Conservation (phyloP, 352 stramenopile species). For the Phytopythium aichiense region DNA sequence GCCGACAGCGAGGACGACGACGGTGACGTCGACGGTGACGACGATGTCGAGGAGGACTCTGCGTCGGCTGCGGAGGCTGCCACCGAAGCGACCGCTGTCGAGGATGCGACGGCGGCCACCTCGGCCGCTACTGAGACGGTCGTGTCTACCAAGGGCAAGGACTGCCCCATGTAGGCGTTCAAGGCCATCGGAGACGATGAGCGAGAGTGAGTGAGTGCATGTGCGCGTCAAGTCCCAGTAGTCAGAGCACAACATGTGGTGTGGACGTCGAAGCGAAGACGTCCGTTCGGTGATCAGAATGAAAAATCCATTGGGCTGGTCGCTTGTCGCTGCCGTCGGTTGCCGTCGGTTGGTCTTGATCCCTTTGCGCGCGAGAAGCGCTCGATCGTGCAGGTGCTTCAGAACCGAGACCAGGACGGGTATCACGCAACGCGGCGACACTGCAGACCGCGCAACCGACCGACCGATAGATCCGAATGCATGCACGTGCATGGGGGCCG, state of each 20-base stretch:
- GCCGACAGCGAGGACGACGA: not conserved
- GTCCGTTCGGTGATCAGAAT: not conserved
- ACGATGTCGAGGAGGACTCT: not conserved
- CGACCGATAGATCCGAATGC: not conserved
- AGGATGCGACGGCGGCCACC: not conserved
- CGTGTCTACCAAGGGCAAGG: not conserved
- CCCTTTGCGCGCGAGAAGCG: not conserved
- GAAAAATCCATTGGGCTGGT: not conserved
- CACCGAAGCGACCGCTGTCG: not conserved
- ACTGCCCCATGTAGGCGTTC: not conserved
- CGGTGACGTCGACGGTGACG: not conserved
- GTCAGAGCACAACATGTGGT: not conserved
- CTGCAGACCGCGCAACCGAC: no score
- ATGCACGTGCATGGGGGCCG: not conserved
- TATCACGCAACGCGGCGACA: not conserved
- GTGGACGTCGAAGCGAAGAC: slow-evolving; percentile 1
- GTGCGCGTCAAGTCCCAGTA: not conserved
- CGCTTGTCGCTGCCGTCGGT: not conserved
- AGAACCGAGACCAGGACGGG: not conserved
- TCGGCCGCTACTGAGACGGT: not conserved
- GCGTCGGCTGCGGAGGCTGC: not conserved
- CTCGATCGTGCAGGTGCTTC: not conserved
- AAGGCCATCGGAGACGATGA: not conserved
- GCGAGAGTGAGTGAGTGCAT: not conserved
- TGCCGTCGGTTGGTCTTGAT: not conserved